Base-by-base conservation (phyloP, 257 asterid genomes). In the Catharanthus roseus region DNA sequence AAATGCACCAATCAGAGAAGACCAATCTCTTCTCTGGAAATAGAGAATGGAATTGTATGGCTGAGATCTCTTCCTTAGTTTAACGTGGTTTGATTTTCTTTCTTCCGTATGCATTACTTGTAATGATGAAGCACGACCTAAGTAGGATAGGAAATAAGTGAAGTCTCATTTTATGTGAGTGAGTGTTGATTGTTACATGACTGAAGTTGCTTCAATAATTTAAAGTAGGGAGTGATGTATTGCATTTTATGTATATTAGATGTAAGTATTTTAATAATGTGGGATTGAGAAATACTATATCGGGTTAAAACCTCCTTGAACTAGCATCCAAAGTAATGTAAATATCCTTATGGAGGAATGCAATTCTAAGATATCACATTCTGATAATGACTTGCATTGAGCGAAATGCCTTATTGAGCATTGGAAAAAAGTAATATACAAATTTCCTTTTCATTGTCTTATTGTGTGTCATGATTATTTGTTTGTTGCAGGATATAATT, bases 401-500 rank as follows among this genome's bases (percentile, higher is more conserved):
- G 12, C 41, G 15, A 49, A 47, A 24, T 38, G 24, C 24, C 38
- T 19, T 45, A 18, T 18, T 23, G 4, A 10, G 63, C 36, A 13
- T 65, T 39, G 41, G 47, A 24, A 11, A 13, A 38, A 47, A 64
- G 26, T 51, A 21, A 16, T 21, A 47, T 19, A 29, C 67, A 51
- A 24, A 29, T 19, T 67, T 67, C 13, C 45, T 68, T 7, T 29
- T 49, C 31, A 50, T 36, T 50, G 18, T 23, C 12, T 68, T 10
- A 38, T 26, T 51, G 10, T 39, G 39, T 28, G 28, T 16, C 8
- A 38, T 53, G 31, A 33, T 16, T 41, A 1, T 33, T 29, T 21
- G 23, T 1, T 62, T 70, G 24, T 60, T 72, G 11, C 76, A 93
- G 97, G 98, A 93, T 77, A 93, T 93, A 76, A 88, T 93, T 72